A percentile compares a stretch with the other conserved stretches of the same genome.
These are phyloP conservation scores for Uronychia binucleata DNA, from an alignment of 73 alveolate species.

Conservation along the genomic window DNA sequence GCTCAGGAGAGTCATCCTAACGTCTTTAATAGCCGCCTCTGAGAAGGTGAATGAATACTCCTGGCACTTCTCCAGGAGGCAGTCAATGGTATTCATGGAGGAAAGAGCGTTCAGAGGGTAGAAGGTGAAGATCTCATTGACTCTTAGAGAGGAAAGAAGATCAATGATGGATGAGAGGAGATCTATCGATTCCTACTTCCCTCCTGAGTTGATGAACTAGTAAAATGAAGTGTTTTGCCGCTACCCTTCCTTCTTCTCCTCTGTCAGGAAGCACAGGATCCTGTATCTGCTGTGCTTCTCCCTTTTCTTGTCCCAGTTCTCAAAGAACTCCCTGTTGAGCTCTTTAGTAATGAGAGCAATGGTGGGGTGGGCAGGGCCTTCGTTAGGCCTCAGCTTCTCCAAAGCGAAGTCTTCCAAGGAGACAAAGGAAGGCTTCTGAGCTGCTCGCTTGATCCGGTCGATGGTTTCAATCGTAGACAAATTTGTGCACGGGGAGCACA, in stretches of 20 bases:
- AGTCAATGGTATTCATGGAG: background rate
- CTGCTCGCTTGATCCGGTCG: background rate
- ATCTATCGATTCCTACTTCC: background rate
- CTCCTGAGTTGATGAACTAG: background rate
- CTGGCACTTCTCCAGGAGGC: background rate
- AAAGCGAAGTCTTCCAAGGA: background rate
- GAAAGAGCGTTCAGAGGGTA: background rate
- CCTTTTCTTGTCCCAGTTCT: constrained; percentile 32
- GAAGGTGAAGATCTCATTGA: background rate
- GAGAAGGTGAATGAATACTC: background rate
- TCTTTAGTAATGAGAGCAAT: background rate
- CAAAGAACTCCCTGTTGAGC: constrained; percentile 16
- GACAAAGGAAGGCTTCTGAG: background rate
- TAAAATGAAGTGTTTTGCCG: constrained; percentile 32
- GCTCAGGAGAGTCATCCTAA: background rate
- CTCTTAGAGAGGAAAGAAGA: background rate
- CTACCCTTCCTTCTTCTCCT: constrained; percentile 40
- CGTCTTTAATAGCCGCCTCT: background rate
- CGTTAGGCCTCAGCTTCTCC: background rate
- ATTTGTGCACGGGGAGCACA: background rate
- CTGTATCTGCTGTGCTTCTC: constrained; percentile 37
- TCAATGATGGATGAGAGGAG: background rate
- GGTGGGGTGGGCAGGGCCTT: background rate
- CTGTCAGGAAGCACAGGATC: constrained; percentile 21
- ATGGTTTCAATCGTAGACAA: background rate